Conservation (phyloP, 306 rosid species). For the Lotus japonicus region DNA sequence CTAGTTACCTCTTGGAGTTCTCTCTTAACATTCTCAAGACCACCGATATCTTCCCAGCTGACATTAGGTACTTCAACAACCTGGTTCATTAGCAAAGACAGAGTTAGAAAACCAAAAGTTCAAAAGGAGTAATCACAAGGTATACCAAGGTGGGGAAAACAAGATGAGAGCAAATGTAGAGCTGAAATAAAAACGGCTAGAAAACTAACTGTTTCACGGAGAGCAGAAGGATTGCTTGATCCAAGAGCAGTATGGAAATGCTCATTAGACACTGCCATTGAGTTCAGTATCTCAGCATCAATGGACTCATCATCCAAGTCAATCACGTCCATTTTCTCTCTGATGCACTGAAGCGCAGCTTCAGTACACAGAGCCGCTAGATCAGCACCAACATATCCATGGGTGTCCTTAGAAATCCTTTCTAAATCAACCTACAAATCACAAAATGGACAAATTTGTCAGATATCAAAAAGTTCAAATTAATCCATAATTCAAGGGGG, state of each 20-base stretch:
- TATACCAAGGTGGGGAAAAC: neutral
- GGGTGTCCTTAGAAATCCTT: constrained; percentile 83
- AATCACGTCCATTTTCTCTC: constrained; percentile 96
- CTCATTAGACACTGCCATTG: constrained; percentile 95
- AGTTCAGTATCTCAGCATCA: constrained; percentile 90
- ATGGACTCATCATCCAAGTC: constrained; percentile 93
- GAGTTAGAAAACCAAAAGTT: neutral
- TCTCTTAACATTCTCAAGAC: constrained; percentile 96
- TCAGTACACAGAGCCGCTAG: constrained; percentile 93
- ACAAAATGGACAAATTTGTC: neutral
- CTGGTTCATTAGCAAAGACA: constrained; percentile 34
- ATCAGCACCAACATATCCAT: constrained; percentile 98
- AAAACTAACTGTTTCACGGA: constrained; percentile 84
- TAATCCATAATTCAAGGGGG: neutral
- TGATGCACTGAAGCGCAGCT: constrained; percentile 97
- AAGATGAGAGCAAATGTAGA: neutral
- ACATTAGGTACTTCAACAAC: constrained; percentile 96
- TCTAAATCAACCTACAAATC: constrained; percentile 80
- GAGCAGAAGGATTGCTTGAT: constrained; percentile 96
- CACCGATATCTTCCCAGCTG: constrained; percentile 97
- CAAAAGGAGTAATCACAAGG: neutral
- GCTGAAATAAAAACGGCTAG: neutral
- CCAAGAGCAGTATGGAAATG: constrained; percentile 95
- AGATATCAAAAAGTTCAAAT: neutral
- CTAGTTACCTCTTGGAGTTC: constrained; percentile 90